These are phyloP conservation scores for Lipomyces chichibuensis DNA, from an alignment of 805 yeast genomes.

Conservation along the genomic window DNA sequence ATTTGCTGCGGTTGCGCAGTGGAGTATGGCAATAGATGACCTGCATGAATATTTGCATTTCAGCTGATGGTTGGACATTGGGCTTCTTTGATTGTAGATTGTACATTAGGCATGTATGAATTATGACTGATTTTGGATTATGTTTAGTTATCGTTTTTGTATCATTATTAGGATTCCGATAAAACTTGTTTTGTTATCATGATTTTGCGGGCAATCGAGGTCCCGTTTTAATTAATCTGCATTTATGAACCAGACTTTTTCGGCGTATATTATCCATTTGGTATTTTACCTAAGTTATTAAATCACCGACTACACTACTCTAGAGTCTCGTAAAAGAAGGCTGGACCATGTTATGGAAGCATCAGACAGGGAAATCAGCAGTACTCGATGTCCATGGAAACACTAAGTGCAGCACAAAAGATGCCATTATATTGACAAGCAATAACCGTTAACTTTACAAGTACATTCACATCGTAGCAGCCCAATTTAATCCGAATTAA, in stretches of 20 bases:
- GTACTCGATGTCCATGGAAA: no score
- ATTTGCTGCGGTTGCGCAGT: conserved; percentile 26
- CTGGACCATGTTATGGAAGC: no score
- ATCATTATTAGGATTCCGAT: neutral
- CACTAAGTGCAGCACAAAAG: neutral
- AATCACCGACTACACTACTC: neutral
- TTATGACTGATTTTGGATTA: neutral
- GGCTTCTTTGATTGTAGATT: neutral
- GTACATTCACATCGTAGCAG: neutral
- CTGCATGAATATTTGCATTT: neutral
- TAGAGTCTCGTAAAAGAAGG: no score
- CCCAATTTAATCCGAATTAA: neutral
- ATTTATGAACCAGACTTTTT: neutral
- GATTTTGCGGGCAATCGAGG: neutral
- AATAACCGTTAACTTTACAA: neutral
- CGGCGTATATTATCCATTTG: no score
- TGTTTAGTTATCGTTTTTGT: neutral
- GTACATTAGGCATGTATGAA: neutral
- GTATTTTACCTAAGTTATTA: neutral
- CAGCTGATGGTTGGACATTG: neutral
- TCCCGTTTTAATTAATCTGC: neutral
- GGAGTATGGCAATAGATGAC: conserved; percentile 28
- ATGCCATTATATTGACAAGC: neutral
- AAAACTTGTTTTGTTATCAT: neutral
- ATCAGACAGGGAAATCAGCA: no score